Base-by-base conservation (phyloP, 257 asterid genomes). In the Plantago ovata region DNA sequence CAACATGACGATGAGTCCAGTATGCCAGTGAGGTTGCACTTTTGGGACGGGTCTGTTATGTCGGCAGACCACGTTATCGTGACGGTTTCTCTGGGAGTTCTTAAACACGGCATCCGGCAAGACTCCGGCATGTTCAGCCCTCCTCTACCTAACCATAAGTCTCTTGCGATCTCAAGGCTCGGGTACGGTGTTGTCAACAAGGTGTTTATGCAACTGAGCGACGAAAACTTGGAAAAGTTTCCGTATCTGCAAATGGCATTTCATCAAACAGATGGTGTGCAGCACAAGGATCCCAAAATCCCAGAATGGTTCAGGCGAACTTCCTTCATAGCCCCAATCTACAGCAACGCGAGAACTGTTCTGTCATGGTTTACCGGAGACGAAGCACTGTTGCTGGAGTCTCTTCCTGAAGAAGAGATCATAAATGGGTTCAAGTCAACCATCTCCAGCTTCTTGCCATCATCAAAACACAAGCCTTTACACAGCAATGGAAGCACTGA, bases 101-200 rank as follows among this genome's bases (percentile, higher is more conserved):
- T 87, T 3, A 90, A 90, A 38, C 68, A 53, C 0, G 98, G 95
- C 24, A 72, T 74, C 53, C 28, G 41, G 13, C 70, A 69, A 32
- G 94, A 72, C 23, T 60, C 64, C 0, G 44, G 60, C 3, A 0
- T 90, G 62, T 91, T 91, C 72, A 60, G 62, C n/a, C 96, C 98
- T 9, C 78, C 85, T 1, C 75, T 91, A 10, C 98, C 98, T 3
- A 19, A 13, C 50, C 76, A 57, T n/a, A 91, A 91, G 60, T 49
- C 62, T 0, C 42, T 66, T 13, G 98, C 98, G 3, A 91, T 91
- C 50, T 60, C 92, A 1, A 76, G 78, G 66, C 85, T 90, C 9
- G 98, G 98, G 0, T 87, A 73, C 33, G 98, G 98, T 0, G 87
- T 84, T 13, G 98, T 90, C 9, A 76, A 87, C 77, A 87, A 87